These are phyloP conservation scores for Chlorella sp. DNA, from an alignment of 139 green algal species.

Conservation along the genomic window DNA sequence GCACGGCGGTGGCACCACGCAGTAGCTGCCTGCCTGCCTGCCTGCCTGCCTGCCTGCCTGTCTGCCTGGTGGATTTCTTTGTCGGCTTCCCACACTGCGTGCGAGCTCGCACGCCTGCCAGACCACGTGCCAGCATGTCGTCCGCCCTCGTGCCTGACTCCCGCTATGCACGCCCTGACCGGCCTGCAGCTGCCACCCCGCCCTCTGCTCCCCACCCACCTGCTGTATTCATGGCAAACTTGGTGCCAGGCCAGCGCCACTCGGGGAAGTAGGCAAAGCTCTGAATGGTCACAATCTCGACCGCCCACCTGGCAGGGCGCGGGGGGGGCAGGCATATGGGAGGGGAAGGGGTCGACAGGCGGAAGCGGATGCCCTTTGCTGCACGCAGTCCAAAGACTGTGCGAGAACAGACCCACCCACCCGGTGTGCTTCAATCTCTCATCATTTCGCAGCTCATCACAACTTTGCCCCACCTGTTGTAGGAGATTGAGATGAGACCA, in stretches of 20 bases:
- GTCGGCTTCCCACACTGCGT: too few species aligned
- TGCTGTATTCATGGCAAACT: constrained; percentile 30
- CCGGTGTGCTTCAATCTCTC: background rate
- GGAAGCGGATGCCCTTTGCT: background rate
- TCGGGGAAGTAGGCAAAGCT: constrained; percentile 27
- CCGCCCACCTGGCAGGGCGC: constrained; percentile 30
- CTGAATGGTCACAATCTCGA: constrained; percentile 33
- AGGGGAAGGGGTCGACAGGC: background rate
- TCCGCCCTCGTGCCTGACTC: too few species aligned
- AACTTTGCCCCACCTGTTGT: constrained; percentile 34
- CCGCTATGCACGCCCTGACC: too few species aligned
- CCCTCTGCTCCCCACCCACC: background rate
- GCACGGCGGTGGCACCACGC: background rate
- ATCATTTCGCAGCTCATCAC: background rate
- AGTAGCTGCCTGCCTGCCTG: background rate
- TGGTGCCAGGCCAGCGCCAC: constrained; percentile 38
- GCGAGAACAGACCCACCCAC: background rate
- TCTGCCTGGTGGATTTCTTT: too few species aligned
- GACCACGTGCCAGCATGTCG: too few species aligned
- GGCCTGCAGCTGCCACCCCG: background rate
- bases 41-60: too few species aligned
- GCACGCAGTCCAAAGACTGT: background rate
- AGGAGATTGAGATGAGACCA: constrained; percentile 36
- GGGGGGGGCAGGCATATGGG: too few species aligned
- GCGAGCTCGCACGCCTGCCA: too few species aligned